Evolutionary conservation across 2,329 filamentous ascomycete genomes (phyloP), one percentile per base, ranked within the genome.

Genomic region (Penicillium oxalicum): DNA sequence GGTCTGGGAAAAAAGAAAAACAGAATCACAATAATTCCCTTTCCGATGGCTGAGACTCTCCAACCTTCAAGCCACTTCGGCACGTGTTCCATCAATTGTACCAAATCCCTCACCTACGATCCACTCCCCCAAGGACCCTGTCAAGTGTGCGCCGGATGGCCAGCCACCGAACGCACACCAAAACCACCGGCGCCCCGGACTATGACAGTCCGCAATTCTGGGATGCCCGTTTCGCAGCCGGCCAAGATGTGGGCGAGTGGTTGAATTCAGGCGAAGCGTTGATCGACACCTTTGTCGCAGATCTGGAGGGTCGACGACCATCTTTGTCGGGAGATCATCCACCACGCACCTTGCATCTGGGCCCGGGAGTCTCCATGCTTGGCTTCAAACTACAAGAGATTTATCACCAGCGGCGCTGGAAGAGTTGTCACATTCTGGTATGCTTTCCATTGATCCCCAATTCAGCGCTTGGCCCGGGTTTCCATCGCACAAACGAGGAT

Each of bases 241-340:
- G 65, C n/a, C 54, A 54, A 11, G 67, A 69, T 60, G 61, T 67
- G 11, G 66, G 67, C 26, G 67, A 69, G 55, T 69, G 67, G 67
- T 46, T 69, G 48, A 69, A 69, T 40, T 47, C 65, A 1, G 67
- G 67, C 28, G 62, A 68, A 26, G 47, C 48, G 18, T 49, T 68
- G 9, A 47, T 69, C 18, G 64, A 65, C 7, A 52, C 54, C 3
- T 58, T 57, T 4, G 26, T 68, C 40, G 50, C 56, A 8, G 54
- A 62, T 32, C 45, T 68, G 26, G 59, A 65, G 6, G 33, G 40
- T 25, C 56, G 50, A 6, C 18, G 18, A 18, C 18, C 18, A 18
- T 18, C 18, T n/a, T 45, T 3, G 32, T 40, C 4, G 18, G 50
- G 5, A 39, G 27, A 12, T 8, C 40, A 8, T 36, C 18, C 37